These are phyloP conservation scores for Phytophthora hibernalis DNA, from an alignment of 352 stramenopile genomes.

Conservation along the genomic window DNA sequence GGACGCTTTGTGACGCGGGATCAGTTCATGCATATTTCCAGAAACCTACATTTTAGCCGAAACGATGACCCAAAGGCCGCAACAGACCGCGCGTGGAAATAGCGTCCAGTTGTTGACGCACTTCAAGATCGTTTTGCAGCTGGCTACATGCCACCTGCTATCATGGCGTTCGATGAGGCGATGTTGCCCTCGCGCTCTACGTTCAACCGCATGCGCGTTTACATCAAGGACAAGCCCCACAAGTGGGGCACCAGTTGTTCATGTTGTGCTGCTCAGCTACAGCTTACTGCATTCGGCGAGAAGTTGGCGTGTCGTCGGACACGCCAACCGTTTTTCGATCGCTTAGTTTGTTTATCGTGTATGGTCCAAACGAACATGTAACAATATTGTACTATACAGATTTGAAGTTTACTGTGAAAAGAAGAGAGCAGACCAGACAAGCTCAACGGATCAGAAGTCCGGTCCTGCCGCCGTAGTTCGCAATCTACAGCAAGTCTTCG, in stretches of 20 bases:
- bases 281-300: not conserved
- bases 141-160: not conserved
- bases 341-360: conserved; percentile 7
- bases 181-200: not conserved
- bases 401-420: conserved; percentile 13
- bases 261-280: not conserved
- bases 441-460: not conserved
- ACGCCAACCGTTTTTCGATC: conserved; percentile 1
- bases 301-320: not conserved
- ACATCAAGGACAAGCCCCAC: not conserved
- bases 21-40: conserved; percentile 10
- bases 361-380: not conserved
- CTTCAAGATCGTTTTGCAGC: conserved; percentile 1
- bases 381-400: conserved; percentile 1
- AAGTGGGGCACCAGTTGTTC: not conserved
- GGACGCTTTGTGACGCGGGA: not conserved
- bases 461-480: not conserved
- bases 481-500: not conserved
- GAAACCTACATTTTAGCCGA: conserved; percentile 5
- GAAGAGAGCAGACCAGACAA: not conserved
- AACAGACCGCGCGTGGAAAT: not conserved
- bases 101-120: not conserved
- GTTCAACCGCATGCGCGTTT: not conserved
- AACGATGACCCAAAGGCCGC: not conserved
- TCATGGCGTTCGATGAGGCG: conserved; percentile 6